A percentile compares a stretch with the other conserved stretches of the same genome.
These are phyloP conservation scores for Gastrolobium villosum DNA, from an alignment of 306 rosid genomes.

Conservation along the genomic window DNA sequence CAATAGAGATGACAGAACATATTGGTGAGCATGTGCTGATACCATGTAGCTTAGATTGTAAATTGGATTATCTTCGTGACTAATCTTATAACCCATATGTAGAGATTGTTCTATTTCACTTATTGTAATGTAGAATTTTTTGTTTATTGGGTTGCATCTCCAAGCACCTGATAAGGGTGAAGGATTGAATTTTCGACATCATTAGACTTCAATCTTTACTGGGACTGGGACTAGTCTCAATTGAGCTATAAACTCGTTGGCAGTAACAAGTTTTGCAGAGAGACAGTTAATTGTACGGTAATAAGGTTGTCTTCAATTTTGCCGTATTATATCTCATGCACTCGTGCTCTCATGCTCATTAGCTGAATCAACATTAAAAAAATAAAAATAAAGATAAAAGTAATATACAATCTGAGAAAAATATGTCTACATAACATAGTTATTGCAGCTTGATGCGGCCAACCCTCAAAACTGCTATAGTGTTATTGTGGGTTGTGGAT, in stretches of 20 bases:
- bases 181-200: slow-evolving; percentile 24
- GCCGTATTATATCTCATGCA: not conserved
- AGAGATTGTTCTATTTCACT: not conserved
- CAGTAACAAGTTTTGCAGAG: not conserved
- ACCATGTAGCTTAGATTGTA: slow-evolving; percentile 21
- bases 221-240: slow-evolving; percentile 10
- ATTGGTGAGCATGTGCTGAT: slow-evolving; percentile 4
- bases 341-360: not conserved
- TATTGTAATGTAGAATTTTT: slow-evolving; percentile 21
- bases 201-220: not conserved
- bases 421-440: not conserved
- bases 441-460: too few relatives aligned
- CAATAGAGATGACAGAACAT: slow-evolving; percentile 23
- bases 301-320: not conserved
- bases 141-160: not conserved
- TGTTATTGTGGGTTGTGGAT: too few relatives aligned
- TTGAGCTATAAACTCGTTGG: slow-evolving; percentile 16
- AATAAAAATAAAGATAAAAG: too few relatives aligned
- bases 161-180: slow-evolving; percentile 10
- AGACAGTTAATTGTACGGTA: not conserved
- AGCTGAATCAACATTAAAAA: not conserved
- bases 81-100: slow-evolving; percentile 5
- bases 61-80: not conserved
- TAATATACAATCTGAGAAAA: not conserved
- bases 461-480: too few relatives aligned